Conservation (phyloP, 139 green algal genomes). For the Klebsormidium nitens region DNA sequence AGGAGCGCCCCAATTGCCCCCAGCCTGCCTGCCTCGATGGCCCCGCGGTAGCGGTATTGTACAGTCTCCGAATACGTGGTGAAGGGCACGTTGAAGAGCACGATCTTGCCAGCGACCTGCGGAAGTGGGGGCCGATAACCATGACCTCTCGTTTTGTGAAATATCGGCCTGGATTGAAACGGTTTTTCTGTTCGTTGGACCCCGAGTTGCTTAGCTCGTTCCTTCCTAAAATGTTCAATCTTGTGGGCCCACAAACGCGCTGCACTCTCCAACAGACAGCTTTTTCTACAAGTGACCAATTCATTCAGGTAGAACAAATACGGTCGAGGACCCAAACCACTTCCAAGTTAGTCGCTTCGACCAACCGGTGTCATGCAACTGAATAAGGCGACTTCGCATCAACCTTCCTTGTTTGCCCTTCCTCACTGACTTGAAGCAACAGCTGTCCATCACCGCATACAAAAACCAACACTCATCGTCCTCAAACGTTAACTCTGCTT, state of each 20-base stretch:
- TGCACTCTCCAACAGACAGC: not conserved
- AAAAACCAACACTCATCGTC: not conserved
- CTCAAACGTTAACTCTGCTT: not conserved
- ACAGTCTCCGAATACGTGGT: conserved; percentile 15
- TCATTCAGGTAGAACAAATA: too few species aligned
- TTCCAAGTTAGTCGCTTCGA: too few species aligned
- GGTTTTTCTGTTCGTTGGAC: not conserved
- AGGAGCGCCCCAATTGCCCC: conserved; percentile 8
- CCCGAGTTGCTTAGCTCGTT: not conserved
- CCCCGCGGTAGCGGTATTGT: not conserved
- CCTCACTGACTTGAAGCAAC: not conserved
- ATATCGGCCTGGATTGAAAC: too few species aligned
- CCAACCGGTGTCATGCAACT: too few species aligned
- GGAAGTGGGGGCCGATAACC: not conserved
- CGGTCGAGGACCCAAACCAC: too few species aligned
- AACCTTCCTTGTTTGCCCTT: too few species aligned
- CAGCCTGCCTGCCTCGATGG: conserved; percentile 7
- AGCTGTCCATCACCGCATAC: not conserved
- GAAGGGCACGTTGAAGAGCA: conserved; percentile 23
- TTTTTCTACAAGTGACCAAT: not conserved
- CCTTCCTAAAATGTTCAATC: not conserved
- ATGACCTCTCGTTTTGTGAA: too few species aligned
- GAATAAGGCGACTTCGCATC: too few species aligned
- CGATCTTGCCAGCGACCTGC: conserved; percentile 12
- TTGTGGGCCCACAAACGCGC: not conserved